Conservation (phyloP, 805 yeast species). For the Scheffersomyces ergatensis region DNA sequence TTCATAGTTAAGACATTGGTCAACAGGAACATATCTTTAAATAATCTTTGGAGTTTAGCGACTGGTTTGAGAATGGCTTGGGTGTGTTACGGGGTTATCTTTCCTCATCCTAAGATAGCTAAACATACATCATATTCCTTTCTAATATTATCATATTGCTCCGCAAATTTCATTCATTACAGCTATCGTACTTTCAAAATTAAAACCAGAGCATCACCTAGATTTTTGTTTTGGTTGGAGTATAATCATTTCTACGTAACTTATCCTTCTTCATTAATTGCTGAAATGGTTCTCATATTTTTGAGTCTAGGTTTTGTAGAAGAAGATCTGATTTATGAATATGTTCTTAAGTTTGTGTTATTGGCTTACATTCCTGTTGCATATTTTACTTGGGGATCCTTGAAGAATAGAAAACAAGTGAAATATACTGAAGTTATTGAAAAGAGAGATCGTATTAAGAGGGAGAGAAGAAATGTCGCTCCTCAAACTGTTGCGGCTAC, state of each 20-base stretch:
- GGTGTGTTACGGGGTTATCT: slow-evolving; percentile 41
- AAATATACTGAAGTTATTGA: slow-evolving; percentile 20
- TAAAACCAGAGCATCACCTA: slow-evolving; percentile 35
- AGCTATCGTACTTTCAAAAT: slow-evolving; percentile 33
- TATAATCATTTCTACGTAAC: slow-evolving; percentile 32
- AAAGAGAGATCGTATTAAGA: slow-evolving; percentile 13
- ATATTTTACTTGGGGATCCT: slow-evolving; percentile 32
- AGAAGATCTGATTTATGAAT: slow-evolving; percentile 22
- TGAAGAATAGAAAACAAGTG: slow-evolving; percentile 15
- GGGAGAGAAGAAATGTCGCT: background rate
- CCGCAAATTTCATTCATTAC: slow-evolving; percentile 28
- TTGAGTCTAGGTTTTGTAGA: slow-evolving; percentile 32
- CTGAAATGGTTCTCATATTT: slow-evolving; percentile 35
- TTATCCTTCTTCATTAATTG: slow-evolving; percentile 27
- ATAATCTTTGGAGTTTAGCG: slow-evolving; percentile 26
- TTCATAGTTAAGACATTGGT: slow-evolving; percentile 14
- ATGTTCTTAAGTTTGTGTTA: slow-evolving; percentile 21
- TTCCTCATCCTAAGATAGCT: slow-evolving; percentile 40
- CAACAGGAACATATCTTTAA: background rate
- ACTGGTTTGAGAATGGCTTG: slow-evolving; percentile 32
- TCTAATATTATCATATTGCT: slow-evolving; percentile 36
- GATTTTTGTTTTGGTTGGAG: slow-evolving; percentile 34
- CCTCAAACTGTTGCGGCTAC: background rate
- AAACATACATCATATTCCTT: slow-evolving; percentile 40
- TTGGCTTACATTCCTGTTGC: slow-evolving; percentile 34